Evolutionary conservation across 2,329 filamentous ascomycete species (phyloP).

Genomic region (Neonectria punicea): DNA sequence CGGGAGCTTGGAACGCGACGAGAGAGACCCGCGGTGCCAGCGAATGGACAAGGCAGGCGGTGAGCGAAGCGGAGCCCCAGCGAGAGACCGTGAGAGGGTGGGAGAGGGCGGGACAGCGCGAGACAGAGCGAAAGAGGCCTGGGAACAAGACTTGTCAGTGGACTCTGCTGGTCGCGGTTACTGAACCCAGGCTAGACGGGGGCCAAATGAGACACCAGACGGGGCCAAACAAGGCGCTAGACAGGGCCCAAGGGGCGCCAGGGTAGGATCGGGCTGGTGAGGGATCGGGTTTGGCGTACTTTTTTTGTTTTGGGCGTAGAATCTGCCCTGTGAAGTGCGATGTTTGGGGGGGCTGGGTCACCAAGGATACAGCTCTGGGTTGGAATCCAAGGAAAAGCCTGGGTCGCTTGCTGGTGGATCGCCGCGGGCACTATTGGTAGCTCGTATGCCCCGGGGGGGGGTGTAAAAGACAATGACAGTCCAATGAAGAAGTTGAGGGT

Average conservation of each 20-base stretch:
- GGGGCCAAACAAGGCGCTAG: slow-evolving; percentile 1
- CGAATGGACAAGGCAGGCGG: slow-evolving; percentile 43
- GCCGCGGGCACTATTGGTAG: slow-evolving; percentile 22
- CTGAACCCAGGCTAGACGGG: slow-evolving; percentile 13
- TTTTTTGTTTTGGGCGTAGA: not conserved
- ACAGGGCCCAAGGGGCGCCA: slow-evolving; percentile 5
- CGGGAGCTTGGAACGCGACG: slow-evolving; percentile 20
- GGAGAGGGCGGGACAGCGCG: not conserved
- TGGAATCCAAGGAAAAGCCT: not conserved
- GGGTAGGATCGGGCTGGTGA: slow-evolving; percentile 11
- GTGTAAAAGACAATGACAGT: slow-evolving; percentile 9
- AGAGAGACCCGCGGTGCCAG: slow-evolving; percentile 25
- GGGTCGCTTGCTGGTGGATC: slow-evolving; percentile 11
- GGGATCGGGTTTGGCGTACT: not conserved
- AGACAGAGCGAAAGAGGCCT: slow-evolving; percentile 12
- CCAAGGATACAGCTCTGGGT: slow-evolving; percentile 5
- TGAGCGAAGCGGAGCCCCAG: slow-evolving; percentile 35
- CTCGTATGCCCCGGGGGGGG: slow-evolving; percentile 1
- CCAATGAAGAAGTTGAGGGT: slow-evolving; percentile 6
- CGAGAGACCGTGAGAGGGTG: not conserved
- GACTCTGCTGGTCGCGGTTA: slow-evolving; percentile 1
- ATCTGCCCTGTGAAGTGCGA: not conserved
- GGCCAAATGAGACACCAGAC: not conserved
- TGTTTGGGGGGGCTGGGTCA: slow-evolving; percentile 5
- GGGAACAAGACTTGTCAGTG: slow-evolving; percentile 8